Base-by-base conservation (phyloP, 768 basidiomycete species). In the Chlorophyllum brunneum region DNA sequence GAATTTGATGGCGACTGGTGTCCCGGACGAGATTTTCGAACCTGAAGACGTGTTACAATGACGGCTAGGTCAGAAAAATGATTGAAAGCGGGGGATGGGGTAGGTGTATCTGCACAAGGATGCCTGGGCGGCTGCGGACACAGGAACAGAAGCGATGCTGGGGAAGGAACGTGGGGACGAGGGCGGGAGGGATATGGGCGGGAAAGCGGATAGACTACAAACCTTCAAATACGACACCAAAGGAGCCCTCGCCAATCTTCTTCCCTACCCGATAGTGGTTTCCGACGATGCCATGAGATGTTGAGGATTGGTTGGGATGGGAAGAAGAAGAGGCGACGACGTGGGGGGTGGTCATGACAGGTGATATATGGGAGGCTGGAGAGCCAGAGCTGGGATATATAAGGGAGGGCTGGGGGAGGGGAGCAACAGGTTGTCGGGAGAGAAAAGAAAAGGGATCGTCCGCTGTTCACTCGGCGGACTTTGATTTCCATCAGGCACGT, bases 171-270 rank as follows among this genome's bases (percentile, higher is more conserved):
- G 34, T 36, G 40, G 9, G 3, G 31, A 29, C 37, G 39, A 23
- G n/a, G 18, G 22, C 38, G 11, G 48, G 24, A 13, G 31, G 24
- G 50, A 7, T 15, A 41, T 41, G 26, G 48, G 40, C 30, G 36
- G 24, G 55, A 13, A 37, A 5, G 46, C 38, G 31, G 23, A n/a
- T n/a, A n/a, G n/a, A n/a, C 48, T 51, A 71, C 76, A 45, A 64
- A 94, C 97, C 87, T 80, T 98, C 86, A 70, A 97, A 92, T 56
- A 98, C 88, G 59, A 98, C 95, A 63, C 95, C 95, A 67, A 99
- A 99, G n/a, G 88, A 91, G 45, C 95, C 95, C 72, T 99, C 95
- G 42, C 95, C 95, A 67, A 98, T 95, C 83, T 98, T 98, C 80
- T 95, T 94, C 45, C 95, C 95, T 46, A 98, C 94, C 57, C 89